Base-by-base conservation (phyloP, 495 filamentous ascomycete genomes). In the Hapsidospora chrysogenum region DNA sequence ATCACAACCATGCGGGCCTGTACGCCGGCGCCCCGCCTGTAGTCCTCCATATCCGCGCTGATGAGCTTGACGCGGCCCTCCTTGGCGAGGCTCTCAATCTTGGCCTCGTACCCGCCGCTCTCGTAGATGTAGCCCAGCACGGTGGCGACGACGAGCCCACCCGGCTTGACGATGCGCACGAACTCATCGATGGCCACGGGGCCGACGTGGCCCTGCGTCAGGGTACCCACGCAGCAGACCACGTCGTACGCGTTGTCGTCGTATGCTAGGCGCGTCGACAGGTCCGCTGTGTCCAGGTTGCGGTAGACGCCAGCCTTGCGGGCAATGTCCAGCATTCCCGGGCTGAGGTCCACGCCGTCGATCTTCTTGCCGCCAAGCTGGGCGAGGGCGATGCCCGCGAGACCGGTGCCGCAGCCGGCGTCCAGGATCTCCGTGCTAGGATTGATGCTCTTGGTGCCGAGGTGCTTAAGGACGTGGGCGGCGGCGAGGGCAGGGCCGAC, bases 381-480 rank as follows among this genome's bases (percentile, higher is more conserved):
- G n/a, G 48, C 41, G n/a, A 65, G 56, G 6, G 49, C 57, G 18
- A 52, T 42, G 2, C 56, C 60, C 3, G 58, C 57, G 4, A 63
- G 50, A 0, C 63, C 63, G 4, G 58, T 67, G 18, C 63, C 63
- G 40, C 63, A 67, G 18, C 61, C 63, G 20, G 63, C 63, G 35
- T 67, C 63, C 0, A 67, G 53, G 27, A 64, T 47, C 9, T 42
- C 35, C 5, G 44, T 50, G 14, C 47, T 38, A 20, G 42, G 29
- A 9, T 46, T 33, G 9, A 22, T 42, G 15, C 28, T 49, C 6
- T 3, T 13, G 40, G 31, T 41, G 14, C 21, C 21, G 22, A n/a
- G 17, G 16, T 29, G 19, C 23, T 39, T 41, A 26, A 57, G 31
- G 11, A 54, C 52, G 0, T 55, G 43, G 15, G 60, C 60, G 8